Evolutionary conservation across 345 rosid species (phyloP).

Genomic region (Rhodamnia rubescens): DNA sequence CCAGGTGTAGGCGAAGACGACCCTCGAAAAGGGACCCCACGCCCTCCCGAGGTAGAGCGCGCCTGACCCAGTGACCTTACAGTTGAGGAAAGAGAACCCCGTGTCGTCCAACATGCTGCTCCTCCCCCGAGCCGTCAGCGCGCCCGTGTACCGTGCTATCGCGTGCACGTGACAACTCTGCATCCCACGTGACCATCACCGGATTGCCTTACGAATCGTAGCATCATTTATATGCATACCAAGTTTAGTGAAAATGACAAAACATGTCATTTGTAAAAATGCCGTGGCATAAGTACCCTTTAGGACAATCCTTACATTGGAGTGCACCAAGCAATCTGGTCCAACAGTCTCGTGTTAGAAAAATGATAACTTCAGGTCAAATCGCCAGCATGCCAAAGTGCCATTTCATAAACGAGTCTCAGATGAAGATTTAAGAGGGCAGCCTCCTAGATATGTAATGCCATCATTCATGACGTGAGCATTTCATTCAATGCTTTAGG

Average conservation of each 20-base stretch:
- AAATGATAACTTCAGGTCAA: neutral
- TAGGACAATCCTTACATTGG: neutral
- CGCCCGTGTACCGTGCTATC: conserved; percentile 54
- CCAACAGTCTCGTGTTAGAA: neutral
- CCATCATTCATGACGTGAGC: neutral
- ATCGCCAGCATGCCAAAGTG: neutral
- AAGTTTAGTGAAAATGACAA: neutral
- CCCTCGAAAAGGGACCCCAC: conserved; percentile 98
- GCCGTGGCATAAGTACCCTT: neutral
- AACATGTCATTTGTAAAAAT: neutral
- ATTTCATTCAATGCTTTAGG: neutral
- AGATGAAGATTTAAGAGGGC: neutral
- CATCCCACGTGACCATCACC: neutral
- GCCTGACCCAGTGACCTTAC: conserved; percentile 96
- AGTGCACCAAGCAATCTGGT: neutral
- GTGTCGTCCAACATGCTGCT: conserved; percentile 81
- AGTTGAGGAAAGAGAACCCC: conserved; percentile 88
- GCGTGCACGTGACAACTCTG: conserved; percentile 91
- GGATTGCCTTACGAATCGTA: neutral
- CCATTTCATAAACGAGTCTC: neutral
- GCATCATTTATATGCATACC: neutral
- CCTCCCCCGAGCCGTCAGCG: conserved; percentile 76
- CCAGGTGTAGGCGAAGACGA: conserved; percentile 87
- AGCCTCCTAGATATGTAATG: neutral
- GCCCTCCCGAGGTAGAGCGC: conserved; percentile 90